Base-by-base conservation (phyloP, 257 asterid genomes). In the Solanum lycopersicoides region DNA sequence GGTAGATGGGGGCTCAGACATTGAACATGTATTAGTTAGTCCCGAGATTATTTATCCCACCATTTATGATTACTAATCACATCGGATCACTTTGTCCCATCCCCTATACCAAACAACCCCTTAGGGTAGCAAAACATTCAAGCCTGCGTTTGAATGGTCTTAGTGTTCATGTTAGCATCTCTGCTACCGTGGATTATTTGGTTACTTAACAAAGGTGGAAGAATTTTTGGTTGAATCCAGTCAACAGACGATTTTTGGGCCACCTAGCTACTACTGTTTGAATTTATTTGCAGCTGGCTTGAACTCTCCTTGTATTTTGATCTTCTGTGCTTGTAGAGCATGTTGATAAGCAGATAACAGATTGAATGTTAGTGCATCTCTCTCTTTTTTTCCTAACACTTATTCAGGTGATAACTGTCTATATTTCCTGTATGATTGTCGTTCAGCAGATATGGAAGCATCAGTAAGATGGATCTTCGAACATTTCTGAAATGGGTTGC, bases 391-490 rank as follows among this genome's bases (percentile, higher is more conserved):
- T 15, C 4, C 83, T 7, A 28, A 77, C 83, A 77, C 47, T 34
- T 72, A 72, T 37, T 14, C 82, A 20, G 50, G 25, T 77, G 9
- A 25, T 77, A 25, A 15, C 15, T 45, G 20, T 86, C 32, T 47
- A 50, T 86, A 28, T 69, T 28, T 91, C 92, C 96, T 94, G 99
- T 97, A 94, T 84, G 97, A 96, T 92, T 97, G 99, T 92, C 95
- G 98, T 91, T 91, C 99, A 60, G 98, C 98, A 86, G 99, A 97
- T 93, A 95, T 95, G 98, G 99, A 84, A 97, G 98, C 88, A 92
- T 95, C 88, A 95, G 97, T 92, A 95, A 95, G 93, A 96, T 91
- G 86, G 98, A 95, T 90, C 92, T 95, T 59, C 92, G 96, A 75
- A 89, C 89, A 56, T 97, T 97, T 90, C 88, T 95, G 89, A 93